Conservation (phyloP, 768 basidiomycete genomes). For the Lentinula lateritia region DNA sequence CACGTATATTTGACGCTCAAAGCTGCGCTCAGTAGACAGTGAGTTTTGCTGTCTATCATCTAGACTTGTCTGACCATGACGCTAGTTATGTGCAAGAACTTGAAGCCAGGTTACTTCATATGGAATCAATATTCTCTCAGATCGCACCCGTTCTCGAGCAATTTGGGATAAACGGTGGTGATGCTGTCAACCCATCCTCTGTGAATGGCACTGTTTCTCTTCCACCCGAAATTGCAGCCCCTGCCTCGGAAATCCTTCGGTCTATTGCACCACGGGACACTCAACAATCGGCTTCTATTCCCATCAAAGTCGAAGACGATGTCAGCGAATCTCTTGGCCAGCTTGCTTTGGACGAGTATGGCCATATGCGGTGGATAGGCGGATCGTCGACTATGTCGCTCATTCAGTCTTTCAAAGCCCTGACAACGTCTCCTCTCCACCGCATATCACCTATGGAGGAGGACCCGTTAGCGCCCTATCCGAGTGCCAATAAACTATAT, state of each 20-base stretch:
- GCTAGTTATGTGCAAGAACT: constrained; percentile 86
- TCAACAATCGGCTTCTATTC: constrained; percentile 32
- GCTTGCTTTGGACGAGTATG: constrained; percentile 83
- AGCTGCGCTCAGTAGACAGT: constrained; percentile 87
- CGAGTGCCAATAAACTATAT: constrained; percentile 79
- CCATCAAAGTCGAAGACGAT: constrained; percentile 64
- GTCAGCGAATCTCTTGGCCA: constrained; percentile 83
- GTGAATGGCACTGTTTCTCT: constrained; percentile 14
- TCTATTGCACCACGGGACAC: constrained; percentile 26
- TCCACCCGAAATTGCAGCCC: constrained; percentile 27
- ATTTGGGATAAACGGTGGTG: constrained; percentile 50
- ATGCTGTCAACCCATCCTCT: constrained; percentile 28
- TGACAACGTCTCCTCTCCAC: constrained; percentile 64
- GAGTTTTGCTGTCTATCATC: constrained; percentile 23
- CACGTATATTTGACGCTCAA: neutral
- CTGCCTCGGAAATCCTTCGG: constrained; percentile 29
- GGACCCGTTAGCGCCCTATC: constrained; percentile 72
- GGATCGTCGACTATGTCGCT: constrained; percentile 90
- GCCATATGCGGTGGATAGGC: constrained; percentile 89
- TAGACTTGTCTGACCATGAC: constrained; percentile 14
- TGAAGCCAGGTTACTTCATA: constrained; percentile 79
- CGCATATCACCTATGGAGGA: constrained; percentile 83
- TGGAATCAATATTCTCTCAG: constrained; percentile 83
- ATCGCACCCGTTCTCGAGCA: constrained; percentile 76
- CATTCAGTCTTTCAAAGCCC: constrained; percentile 79